Evolutionary conservation across 2,329 filamentous ascomycete species (phyloP).

Genomic region (Aspergillus neoniger): DNA sequence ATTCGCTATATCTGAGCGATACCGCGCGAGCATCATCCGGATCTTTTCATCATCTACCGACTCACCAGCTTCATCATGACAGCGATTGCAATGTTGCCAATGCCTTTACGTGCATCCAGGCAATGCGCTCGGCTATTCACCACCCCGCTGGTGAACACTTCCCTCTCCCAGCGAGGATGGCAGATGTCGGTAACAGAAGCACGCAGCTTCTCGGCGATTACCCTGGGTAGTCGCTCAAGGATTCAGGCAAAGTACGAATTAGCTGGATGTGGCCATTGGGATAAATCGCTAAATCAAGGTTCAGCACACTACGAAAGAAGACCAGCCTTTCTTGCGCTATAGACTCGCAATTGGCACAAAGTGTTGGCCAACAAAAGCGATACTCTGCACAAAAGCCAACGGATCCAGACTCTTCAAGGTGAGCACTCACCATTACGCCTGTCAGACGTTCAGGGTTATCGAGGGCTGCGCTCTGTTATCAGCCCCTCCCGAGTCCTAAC

Average conservation of each 20-base stretch:
- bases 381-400: conserved; percentile 27
- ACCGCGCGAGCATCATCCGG: not conserved
- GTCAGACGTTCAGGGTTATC: not conserved
- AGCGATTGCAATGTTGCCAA: conserved; percentile 12
- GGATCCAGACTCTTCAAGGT: conserved; percentile 22
- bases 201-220: conserved; percentile 10
- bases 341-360: conserved; percentile 2
- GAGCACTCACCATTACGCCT: conserved; percentile 7
- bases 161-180: conserved; percentile 6
- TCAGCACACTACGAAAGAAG: conserved; percentile 7
- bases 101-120: conserved; percentile 14
- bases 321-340: not conserved
- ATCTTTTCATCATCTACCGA: not conserved
- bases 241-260: conserved; percentile 7
- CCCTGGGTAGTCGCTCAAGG: conserved; percentile 4
- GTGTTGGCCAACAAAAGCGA: conserved; percentile 22
- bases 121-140: conserved; percentile 7
- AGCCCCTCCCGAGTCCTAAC: conserved; percentile 3
- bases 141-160: not conserved
- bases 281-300: not conserved
- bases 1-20: not conserved
- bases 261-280: not conserved
- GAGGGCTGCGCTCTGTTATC: not conserved
- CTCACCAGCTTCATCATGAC: conserved; percentile 17
- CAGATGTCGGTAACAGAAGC: conserved; percentile 1